These are phyloP conservation scores for Amphichorda felina DNA, from an alignment of 2,329 filamentous ascomycete genomes.

Conservation along the genomic window DNA sequence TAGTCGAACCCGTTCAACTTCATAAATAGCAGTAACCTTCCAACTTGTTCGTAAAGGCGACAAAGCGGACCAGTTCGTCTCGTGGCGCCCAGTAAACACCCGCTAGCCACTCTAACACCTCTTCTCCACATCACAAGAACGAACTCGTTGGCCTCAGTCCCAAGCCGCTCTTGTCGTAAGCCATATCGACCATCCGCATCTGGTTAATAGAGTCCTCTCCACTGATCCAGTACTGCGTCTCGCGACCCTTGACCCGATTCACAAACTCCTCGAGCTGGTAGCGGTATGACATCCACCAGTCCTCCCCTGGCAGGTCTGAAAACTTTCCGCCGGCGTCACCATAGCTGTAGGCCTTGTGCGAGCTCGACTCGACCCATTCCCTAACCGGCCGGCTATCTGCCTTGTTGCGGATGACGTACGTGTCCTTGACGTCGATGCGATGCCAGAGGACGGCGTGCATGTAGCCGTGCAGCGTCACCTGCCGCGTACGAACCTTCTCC, in stretches of 20 bases:
- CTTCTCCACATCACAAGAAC: too few species aligned
- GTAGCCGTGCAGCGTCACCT: slow-evolving; percentile 15
- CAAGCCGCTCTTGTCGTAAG: slow-evolving; percentile 24
- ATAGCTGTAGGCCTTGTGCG: slow-evolving; percentile 22
- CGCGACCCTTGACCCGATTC: slow-evolving; percentile 25
- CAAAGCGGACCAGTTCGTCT: too few species aligned
- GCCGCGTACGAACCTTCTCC: slow-evolving; percentile 12
- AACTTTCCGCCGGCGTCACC: slow-evolving; percentile 16
- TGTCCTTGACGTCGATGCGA: slow-evolving; percentile 22
- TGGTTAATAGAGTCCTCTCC: slow-evolving; percentile 27
- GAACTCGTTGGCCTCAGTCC: slow-evolving; percentile 7
- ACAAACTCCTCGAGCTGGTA: slow-evolving; percentile 37
- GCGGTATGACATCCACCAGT: slow-evolving; percentile 30
- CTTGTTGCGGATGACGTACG: slow-evolving; percentile 15
- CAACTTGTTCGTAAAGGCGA: too few species aligned
- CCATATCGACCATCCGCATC: slow-evolving; percentile 34
- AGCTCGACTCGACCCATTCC: slow-evolving; percentile 12
- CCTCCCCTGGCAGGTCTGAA: slow-evolving; percentile 16
- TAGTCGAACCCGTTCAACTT: too few species aligned
- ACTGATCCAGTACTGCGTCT: slow-evolving; percentile 25
- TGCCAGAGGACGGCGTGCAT: slow-evolving; percentile 16
- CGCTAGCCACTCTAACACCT: too few species aligned
- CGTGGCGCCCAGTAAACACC: too few species aligned
- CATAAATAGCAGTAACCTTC: too few species aligned
- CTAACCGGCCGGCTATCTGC: slow-evolving; percentile 9